phyloP scores from a whole-genome alignment of 1,284 basidiomycete genomes.

The Pseudozyma tsukubaensis region DNA sequence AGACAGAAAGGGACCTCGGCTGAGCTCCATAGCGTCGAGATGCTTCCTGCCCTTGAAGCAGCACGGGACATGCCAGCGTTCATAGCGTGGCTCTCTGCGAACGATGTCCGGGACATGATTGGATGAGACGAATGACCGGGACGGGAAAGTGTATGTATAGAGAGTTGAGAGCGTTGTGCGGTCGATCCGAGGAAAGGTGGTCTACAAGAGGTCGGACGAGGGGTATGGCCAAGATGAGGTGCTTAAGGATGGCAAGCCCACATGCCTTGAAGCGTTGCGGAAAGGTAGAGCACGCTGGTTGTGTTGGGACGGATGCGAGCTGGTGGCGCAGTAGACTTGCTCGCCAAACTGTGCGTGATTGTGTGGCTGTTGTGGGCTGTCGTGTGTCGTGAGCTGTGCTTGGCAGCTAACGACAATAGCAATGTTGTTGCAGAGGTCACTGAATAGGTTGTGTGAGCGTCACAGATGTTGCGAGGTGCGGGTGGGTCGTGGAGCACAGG shows the following conservation, averaged over 20 bases:
- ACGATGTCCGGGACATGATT: constrained; percentile 17
- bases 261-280: constrained; percentile 4
- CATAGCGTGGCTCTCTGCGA: constrained; percentile 23
- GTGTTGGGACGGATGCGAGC: too few species aligned
- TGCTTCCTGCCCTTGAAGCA: constrained; percentile 45
- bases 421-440: too few species aligned
- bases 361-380: too few species aligned
- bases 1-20: constrained; percentile 60
- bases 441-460: too few species aligned
- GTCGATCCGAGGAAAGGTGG: not conserved
- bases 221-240: not conserved
- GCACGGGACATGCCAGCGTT: constrained; percentile 31
- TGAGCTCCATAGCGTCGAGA: constrained; percentile 60
- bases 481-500: too few species aligned
- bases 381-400: too few species aligned
- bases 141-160: not conserved
- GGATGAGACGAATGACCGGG: too few species aligned
- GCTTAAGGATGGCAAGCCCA: constrained; percentile 4
- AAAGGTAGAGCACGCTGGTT: not conserved
- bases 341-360: too few species aligned
- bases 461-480: too few species aligned
- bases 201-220: too few species aligned
- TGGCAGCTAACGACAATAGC: too few species aligned
- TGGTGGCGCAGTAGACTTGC: too few species aligned
- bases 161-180: not conserved